A percentile compares a stretch with the other conserved stretches of the same genome.
These are phyloP conservation scores for Diplosphaera chodatii DNA, from an alignment of 139 green algal genomes.

Conservation along the genomic window DNA sequence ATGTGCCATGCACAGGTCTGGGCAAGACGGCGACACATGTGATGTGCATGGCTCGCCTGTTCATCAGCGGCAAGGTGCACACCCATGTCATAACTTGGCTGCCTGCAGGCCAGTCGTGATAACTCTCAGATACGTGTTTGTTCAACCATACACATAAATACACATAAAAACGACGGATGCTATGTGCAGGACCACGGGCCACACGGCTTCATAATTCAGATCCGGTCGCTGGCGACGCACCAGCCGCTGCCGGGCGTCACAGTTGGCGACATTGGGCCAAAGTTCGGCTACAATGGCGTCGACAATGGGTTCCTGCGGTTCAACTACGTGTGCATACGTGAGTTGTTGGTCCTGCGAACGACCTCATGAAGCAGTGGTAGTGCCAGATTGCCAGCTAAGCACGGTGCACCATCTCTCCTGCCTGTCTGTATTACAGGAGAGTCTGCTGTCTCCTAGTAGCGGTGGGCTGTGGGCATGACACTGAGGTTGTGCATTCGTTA, in stretches of 20 bases:
- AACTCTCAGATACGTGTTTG: no score
- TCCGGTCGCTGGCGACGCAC: slow-evolving; percentile 76
- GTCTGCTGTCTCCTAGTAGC: no score
- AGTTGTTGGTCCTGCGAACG: no score
- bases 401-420: no score
- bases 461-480: no score
- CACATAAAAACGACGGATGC: no score
- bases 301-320: slow-evolving; percentile 88
- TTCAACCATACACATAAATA: no score
- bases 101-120: background rate
- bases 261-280: slow-evolving; percentile 93
- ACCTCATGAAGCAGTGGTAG: no score
- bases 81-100: background rate
- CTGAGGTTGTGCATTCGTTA: no score
- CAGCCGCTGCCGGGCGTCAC: slow-evolving; percentile 75
- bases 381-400: no score
- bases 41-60: slow-evolving; percentile 86
- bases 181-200: slow-evolving; percentile 76
- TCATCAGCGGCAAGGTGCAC: slow-evolving; percentile 35
- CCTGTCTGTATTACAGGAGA: no score
- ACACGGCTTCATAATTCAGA: slow-evolving; percentile 81
- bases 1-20: slow-evolving; percentile 35
- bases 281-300: slow-evolving; percentile 84
- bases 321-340: slow-evolving; percentile 54
- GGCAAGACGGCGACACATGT: slow-evolving; percentile 90